Evolutionary conservation across 2,329 filamentous ascomycete genomes (phyloP).

Genomic region (Bisporella sp.): DNA sequence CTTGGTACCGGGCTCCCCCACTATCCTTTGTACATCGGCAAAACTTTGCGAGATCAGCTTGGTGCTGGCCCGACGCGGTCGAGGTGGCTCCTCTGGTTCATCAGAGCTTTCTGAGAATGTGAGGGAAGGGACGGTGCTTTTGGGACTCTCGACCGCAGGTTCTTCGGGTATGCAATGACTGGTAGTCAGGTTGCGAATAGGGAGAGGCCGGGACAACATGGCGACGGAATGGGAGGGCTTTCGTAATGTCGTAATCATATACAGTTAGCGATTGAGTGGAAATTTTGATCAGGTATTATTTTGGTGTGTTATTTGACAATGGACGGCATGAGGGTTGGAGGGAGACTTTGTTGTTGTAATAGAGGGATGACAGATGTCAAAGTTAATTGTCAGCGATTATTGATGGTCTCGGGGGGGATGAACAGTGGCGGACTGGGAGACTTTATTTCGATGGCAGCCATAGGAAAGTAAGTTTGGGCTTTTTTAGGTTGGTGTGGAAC

Average conservation of each 20-base stretch:
- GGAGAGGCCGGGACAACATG: constrained; percentile 22
- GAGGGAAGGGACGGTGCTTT: constrained; percentile 52
- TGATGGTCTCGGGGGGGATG: no score
- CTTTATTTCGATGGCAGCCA: no score
- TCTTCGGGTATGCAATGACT: constrained; percentile 26
- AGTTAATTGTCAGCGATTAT: no score
- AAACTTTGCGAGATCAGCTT: constrained; percentile 58
- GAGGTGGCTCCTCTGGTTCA: constrained; percentile 36
- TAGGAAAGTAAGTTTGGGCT: no score
- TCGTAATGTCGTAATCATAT: neutral
- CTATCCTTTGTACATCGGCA: constrained; percentile 55
- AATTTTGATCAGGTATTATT: no score
- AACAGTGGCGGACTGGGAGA: no score
- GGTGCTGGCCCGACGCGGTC: constrained; percentile 56
- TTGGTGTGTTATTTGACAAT: no score
- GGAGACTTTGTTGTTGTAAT: no score
- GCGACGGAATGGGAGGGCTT: neutral
- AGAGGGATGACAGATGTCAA: no score
- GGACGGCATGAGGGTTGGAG: no score
- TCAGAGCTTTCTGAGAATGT: constrained; percentile 56
- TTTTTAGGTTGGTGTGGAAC: no score
- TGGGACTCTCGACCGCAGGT: constrained; percentile 23
- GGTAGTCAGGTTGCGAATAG: constrained; percentile 20
- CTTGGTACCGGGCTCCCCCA: constrained; percentile 55
- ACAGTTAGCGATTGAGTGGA: no score